Percentiles rank a stretch among this genome's conserved stretches.
Evolutionary conservation across 352 stramenopile species (phyloP).

Genomic region (Pythium rhizo-oryzae): DNA sequence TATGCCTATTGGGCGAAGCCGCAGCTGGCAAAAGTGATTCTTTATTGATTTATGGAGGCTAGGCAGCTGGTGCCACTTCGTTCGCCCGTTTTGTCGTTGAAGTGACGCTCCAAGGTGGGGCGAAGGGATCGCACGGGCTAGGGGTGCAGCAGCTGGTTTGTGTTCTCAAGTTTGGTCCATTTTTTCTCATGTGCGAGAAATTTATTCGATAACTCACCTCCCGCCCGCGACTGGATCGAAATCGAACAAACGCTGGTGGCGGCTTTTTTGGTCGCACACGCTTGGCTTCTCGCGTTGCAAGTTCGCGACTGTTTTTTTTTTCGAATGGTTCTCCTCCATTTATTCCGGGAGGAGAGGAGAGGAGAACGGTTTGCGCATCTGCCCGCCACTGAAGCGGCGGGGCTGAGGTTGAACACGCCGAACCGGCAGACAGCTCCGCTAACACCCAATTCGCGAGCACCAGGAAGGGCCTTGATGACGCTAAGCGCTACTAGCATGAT

Average conservation of each 20-base stretch:
- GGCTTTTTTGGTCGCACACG: neutral
- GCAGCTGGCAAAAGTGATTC: slow-evolving; percentile 9
- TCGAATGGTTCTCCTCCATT: neutral
- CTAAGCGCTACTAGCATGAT: neutral
- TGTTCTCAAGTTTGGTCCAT: slow-evolving; percentile 13
- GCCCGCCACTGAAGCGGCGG: neutral
- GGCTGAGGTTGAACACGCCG: neutral
- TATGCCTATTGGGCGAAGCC: too few relatives aligned
- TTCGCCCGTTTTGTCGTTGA: slow-evolving; percentile 12
- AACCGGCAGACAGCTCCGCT: neutral
- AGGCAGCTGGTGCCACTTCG: neutral
- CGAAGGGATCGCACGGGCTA: slow-evolving; percentile 1
- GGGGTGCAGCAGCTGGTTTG: slow-evolving; percentile 1
- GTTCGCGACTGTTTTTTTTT: neutral
- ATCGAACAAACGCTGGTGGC: neutral
- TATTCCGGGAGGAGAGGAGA: neutral
- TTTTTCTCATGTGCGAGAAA: slow-evolving; percentile 9
- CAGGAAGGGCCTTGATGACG: slow-evolving; percentile 1
- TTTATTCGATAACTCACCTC: slow-evolving; percentile 19
- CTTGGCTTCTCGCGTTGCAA: too few relatives aligned
- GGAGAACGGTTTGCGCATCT: slow-evolving; percentile 11
- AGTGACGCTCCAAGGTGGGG: slow-evolving; percentile 18
- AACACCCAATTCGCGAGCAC: neutral
- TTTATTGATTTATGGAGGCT: slow-evolving; percentile 3
- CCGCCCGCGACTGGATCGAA: slow-evolving; percentile 15